Percentiles rank a stretch among this genome's conserved stretches.
phyloP scores from a whole-genome alignment of 139 green algal genomes.

The Yamagishiella unicocca region DNA sequence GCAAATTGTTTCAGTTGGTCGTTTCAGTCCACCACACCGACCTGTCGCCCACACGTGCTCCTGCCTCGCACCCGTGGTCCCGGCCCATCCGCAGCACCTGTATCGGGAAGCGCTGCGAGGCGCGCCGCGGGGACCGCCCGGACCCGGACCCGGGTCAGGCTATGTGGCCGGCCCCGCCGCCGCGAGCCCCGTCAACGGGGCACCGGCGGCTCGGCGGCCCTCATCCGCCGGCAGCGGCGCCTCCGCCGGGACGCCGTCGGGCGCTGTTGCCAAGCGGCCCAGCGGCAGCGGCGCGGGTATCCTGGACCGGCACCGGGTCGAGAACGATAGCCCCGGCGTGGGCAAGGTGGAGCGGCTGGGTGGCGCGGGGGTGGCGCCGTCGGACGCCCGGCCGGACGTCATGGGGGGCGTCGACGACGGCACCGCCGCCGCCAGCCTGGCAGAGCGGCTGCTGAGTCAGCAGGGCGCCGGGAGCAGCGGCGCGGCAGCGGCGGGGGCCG shows the following conservation, averaged over 20 bases:
- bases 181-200: not conserved
- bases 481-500: not conserved
- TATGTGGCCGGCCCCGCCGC: not conserved
- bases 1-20: too few relatives aligned
- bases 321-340: not conserved
- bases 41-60: too few relatives aligned
- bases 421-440: not conserved
- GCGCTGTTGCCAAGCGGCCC: not conserved
- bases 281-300: constrained; percentile 16
- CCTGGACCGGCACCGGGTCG: not conserved
- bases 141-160: too few relatives aligned
- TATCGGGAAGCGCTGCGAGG: constrained; percentile 6
- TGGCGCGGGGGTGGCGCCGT: constrained; percentile 51
- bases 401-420: not conserved
- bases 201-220: not conserved
- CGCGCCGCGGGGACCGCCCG: not conserved
- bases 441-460: constrained; percentile 31
- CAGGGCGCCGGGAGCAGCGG: not conserved
- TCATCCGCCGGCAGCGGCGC: not conserved
- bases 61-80: too few relatives aligned
- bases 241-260: not conserved
- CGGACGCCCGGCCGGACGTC: constrained; percentile 45
- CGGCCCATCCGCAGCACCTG: not conserved
- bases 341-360: constrained; percentile 17
- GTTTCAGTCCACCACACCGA: too few relatives aligned